Percentiles rank a stretch among this genome's conserved stretches.
Evolutionary conservation across 2,329 filamentous ascomycete species (phyloP).

Genomic region (Aspergillus pseudotamarii): DNA sequence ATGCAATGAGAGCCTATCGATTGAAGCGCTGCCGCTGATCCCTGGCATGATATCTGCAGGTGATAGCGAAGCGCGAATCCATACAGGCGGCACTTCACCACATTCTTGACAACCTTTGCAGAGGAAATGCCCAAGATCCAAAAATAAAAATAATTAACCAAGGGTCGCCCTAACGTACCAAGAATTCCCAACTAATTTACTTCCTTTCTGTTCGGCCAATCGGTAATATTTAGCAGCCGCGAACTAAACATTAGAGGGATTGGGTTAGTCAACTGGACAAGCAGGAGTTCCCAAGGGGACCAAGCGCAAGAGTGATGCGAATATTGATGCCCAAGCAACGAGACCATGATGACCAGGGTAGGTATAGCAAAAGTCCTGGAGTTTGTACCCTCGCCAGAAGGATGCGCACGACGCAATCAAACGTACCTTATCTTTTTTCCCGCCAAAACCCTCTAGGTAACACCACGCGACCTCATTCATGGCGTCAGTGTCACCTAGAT

Average conservation of each 20-base stretch:
- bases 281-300: conserved; percentile 8
- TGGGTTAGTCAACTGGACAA: conserved; percentile 12
- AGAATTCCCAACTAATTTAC: conserved; percentile 88
- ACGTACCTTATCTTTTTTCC: conserved; percentile 96
- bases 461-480: conserved; percentile 98
- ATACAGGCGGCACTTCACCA: conserved; percentile 10
- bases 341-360: background rate
- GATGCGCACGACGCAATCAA: conserved; percentile 3
- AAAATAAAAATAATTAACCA: conserved; percentile 14
- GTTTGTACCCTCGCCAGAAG: background rate
- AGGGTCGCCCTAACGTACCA: conserved; percentile 67
- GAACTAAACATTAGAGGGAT: conserved; percentile 29
- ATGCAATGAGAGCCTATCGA: conserved; percentile 24
- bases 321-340: conserved; percentile 37
- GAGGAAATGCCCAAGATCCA: background rate
- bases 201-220: conserved; percentile 83
- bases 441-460: conserved; percentile 94
- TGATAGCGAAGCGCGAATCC: conserved; percentile 11
- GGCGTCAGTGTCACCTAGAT: conserved; percentile 92
- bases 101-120: background rate
- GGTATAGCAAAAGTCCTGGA: background rate
- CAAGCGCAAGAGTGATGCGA: conserved; percentile 1
- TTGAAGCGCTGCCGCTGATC: conserved; percentile 17
- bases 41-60: conserved; percentile 18
- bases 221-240: conserved; percentile 86